Evolutionary conservation across 2,329 filamentous ascomycete species (phyloP).

Genomic region (Alternaria rosae): DNA sequence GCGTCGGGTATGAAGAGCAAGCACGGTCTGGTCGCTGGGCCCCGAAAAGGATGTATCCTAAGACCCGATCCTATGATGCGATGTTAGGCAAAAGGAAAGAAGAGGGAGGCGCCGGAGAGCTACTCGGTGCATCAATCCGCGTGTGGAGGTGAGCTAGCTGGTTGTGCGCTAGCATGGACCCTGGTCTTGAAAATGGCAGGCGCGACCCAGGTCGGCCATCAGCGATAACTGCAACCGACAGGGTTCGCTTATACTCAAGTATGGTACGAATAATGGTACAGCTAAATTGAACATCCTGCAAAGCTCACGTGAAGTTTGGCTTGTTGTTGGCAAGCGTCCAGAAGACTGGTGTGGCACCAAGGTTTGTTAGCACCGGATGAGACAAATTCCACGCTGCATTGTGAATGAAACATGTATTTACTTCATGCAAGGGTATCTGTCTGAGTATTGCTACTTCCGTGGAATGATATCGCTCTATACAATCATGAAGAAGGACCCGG

Average conservation of each 20-base stretch:
- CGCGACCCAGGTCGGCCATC: background rate
- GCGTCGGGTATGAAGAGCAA: background rate
- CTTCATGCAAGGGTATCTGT: background rate
- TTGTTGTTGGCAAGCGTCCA: background rate
- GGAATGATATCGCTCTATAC: background rate
- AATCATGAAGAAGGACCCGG: background rate
- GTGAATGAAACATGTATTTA: background rate
- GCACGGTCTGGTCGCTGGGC: background rate
- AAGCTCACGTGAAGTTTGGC: background rate
- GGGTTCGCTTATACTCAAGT: background rate
- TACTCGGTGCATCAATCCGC: background rate
- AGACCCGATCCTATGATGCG: background rate
- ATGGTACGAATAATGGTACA: background rate
- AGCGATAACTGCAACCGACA: background rate
- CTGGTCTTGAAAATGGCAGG: slow-evolving; percentile 3
- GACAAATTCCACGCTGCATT: background rate
- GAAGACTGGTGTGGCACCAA: background rate
- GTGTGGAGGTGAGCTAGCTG: slow-evolving; percentile 4
- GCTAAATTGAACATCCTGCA: too few relatives aligned
- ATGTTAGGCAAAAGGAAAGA: background rate
- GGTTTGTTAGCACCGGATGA: background rate
- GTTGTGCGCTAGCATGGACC: slow-evolving; percentile 8
- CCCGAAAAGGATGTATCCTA: background rate
- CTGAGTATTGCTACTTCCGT: background rate
- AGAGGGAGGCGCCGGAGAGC: background rate